phyloP scores from a whole-genome alignment of 768 basidiomycete genomes.

The Leccinum subtestaceum region DNA sequence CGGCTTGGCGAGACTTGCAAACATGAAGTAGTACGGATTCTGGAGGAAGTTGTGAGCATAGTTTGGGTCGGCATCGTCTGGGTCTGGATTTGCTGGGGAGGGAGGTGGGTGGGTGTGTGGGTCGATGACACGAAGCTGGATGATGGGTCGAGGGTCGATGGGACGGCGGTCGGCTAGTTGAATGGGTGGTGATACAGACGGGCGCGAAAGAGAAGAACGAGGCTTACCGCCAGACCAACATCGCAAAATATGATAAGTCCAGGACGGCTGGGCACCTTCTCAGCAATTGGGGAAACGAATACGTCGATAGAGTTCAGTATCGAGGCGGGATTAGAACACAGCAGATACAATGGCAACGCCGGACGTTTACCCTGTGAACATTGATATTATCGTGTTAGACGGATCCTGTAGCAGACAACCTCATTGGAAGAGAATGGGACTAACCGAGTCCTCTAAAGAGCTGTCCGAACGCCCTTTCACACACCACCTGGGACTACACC shows the following conservation, averaged over 20 bases:
- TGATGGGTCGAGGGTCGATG: constrained; percentile 94
- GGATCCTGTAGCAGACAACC: not conserved
- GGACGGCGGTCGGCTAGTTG: constrained; percentile 86
- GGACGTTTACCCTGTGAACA: constrained; percentile 16
- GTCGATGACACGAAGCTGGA: constrained; percentile 44
- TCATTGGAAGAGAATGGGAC: not conserved
- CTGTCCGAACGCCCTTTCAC: constrained; percentile 23
- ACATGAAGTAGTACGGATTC: too few species aligned
- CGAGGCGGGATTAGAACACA: constrained; percentile 19
- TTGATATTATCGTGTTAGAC: not conserved
- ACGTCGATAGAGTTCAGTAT: constrained; percentile 11
- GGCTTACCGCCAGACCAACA: too few species aligned
- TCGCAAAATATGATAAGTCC: not conserved
- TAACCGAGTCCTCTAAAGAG: constrained; percentile 22
- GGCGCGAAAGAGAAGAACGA: too few species aligned
- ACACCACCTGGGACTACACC: constrained; percentile 11
- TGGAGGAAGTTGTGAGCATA: too few species aligned
- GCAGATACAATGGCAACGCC: constrained; percentile 22
- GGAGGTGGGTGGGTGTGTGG: too few species aligned
- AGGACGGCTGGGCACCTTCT: constrained; percentile 1
- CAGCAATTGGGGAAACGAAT: constrained; percentile 10
- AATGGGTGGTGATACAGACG: not conserved
- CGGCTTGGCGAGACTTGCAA: too few species aligned
- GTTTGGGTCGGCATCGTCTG: too few species aligned
- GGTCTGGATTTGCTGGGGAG: too few species aligned